Conservation (phyloP, 1,284 basidiomycete species). For the Puccinia horiana region DNA sequence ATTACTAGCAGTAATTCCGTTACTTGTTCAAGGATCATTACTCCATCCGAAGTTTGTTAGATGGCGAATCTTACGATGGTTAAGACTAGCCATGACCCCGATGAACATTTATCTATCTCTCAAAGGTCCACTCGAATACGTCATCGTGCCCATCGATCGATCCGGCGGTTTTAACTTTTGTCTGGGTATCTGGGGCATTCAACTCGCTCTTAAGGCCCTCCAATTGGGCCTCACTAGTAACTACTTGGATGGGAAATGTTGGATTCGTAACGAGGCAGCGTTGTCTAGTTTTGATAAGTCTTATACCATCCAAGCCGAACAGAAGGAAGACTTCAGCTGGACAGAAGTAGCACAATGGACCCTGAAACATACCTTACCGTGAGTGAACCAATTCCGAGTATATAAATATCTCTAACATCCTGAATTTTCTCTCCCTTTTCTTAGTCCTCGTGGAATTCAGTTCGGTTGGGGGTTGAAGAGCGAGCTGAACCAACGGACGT, state of each 20-base stretch:
- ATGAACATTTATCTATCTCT: slow-evolving; percentile 17
- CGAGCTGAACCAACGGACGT: not conserved
- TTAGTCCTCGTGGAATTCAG: slow-evolving; percentile 36
- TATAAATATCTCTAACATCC: not conserved
- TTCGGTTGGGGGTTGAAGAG: slow-evolving; percentile 34
- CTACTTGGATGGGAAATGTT: slow-evolving; percentile 21
- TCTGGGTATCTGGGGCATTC: slow-evolving; percentile 25
- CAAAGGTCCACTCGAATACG: slow-evolving; percentile 4
- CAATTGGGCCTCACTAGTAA: slow-evolving; percentile 3
- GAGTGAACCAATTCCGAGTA: not conserved
- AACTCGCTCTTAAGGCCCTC: slow-evolving; percentile 9
- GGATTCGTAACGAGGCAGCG: slow-evolving; percentile 2
- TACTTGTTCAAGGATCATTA: slow-evolving; percentile 26
- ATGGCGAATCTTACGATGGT: slow-evolving; percentile 6
- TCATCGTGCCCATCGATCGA: not conserved
- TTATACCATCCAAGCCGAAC: not conserved
- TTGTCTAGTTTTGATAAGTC: not conserved
- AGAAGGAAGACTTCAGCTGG: not conserved
- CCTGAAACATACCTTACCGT: slow-evolving; percentile 7
- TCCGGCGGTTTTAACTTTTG: slow-evolving; percentile 17
- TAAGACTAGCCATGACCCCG: slow-evolving; percentile 19
- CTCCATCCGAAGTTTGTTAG: slow-evolving; percentile 37
- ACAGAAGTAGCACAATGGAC: slow-evolving; percentile 23
- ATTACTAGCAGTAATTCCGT: not conserved
- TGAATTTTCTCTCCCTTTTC: not conserved